Evolutionary conservation across 106 monocot species (phyloP), one percentile per base, ranked within the genome.

Genomic region (Phalaenopsis equestris): DNA sequence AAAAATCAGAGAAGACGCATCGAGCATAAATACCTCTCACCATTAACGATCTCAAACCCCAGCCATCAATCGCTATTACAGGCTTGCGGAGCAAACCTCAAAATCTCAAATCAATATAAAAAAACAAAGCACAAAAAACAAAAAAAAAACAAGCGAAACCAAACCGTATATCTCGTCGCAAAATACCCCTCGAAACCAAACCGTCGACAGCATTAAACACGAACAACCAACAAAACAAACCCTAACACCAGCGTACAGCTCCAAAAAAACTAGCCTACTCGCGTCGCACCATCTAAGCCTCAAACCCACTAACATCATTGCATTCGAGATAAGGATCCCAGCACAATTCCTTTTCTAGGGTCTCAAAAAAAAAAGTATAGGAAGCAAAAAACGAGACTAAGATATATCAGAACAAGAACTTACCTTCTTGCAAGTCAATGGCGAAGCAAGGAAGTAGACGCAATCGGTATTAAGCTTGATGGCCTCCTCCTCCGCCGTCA

Each of bases 371-470:
- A 42, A 42, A 41, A 73, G 61, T 19, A 61, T 5, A 43, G 8
- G 18, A 17, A 19, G 9, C 5, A 47, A 61, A 6, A 75, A 19
- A 75, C 42, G 16, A 45, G n/a, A n/a, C 8, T 5, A 45, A 41
- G 12, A 78, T 10, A 10, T 30, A 80, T 45, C 3, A 14, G 11
- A 56, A 17, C 75, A 68, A 68, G 39, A 42, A 39, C 5, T 70
- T 15, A 75, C 81, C 81, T 81, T 81, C 42, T 81, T 81, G 43
- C 81, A 81, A 10, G 81, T 81, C 57, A 75, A 75, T 8, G 75
- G 81, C 18, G 81, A 81, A 5, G 81, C 81, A 37, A 81, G 56
- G 8, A 81, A 81, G 75, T 81, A 81, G 75, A 81, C 72, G 75
- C 81, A 81, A 30, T 81, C 81, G 1, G 81, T 81, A 21, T 81